phyloP scores from a whole-genome alignment of 1,284 basidiomycete genomes.

The Gomphus bonarii region DNA sequence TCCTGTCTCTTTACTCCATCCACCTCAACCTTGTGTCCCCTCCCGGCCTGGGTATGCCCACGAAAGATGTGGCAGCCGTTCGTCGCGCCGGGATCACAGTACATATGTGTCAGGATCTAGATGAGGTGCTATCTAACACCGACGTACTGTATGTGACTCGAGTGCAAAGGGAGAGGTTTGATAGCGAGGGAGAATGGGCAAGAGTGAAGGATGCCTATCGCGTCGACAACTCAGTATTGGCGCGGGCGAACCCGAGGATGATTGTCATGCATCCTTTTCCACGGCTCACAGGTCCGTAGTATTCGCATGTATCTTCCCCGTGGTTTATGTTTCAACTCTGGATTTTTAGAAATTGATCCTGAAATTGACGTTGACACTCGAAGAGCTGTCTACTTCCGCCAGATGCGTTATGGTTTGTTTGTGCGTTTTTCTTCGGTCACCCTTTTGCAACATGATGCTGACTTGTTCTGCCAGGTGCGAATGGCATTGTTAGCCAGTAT shows the following conservation, averaged over 20 bases:
- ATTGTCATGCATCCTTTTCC: slow-evolving; percentile 99
- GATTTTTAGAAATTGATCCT: slow-evolving; percentile 80
- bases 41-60: slow-evolving; percentile 30
- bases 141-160: slow-evolving; percentile 97
- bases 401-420: slow-evolving; percentile 97
- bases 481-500: too few species aligned
- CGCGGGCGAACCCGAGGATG: slow-evolving; percentile 89
- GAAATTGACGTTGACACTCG: slow-evolving; percentile 96
- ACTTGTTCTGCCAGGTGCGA: too few species aligned
- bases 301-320: too few species aligned
- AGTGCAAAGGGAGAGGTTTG: slow-evolving; percentile 94
- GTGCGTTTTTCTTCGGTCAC: slow-evolving; percentile 39
- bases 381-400: slow-evolving; percentile 94
- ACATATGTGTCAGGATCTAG: too few species aligned
- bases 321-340: neutral
- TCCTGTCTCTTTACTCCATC: slow-evolving; percentile 89
- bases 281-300: slow-evolving; percentile 34
- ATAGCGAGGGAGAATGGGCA: slow-evolving; percentile 74
- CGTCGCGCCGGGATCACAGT: too few species aligned
- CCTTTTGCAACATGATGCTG: too few species aligned
- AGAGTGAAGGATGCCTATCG: slow-evolving; percentile 90
- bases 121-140: slow-evolving; percentile 61
- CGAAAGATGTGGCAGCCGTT: too few species aligned
- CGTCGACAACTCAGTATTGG: slow-evolving; percentile 87
- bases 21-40: slow-evolving; percentile 96